Conservation (phyloP, 768 basidiomycete species). For the Hirschioporus abietinus region DNA sequence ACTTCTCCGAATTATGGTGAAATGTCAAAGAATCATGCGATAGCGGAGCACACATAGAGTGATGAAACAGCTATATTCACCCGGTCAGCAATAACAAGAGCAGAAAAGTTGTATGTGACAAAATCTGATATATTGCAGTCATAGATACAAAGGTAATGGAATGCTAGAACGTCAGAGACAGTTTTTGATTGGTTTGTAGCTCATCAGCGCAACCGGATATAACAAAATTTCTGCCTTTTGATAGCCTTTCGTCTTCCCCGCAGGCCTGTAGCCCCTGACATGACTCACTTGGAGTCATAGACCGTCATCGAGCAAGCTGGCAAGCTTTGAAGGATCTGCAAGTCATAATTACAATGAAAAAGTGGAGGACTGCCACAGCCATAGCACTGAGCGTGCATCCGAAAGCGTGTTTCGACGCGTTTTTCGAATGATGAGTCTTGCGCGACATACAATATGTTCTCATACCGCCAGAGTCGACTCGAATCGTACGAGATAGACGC, state of each 20-base stretch:
- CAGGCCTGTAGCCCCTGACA: neutral
- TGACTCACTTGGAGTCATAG: neutral
- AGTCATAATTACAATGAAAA: neutral
- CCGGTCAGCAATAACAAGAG: neutral
- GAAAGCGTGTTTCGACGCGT: neutral
- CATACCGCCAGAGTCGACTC: neutral
- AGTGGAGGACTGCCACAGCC: neutral
- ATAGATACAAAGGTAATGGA: neutral
- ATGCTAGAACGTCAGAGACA: neutral
- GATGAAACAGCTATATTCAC: neutral
- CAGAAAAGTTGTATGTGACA: neutral
- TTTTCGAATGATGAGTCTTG: neutral
- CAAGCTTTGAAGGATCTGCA: neutral
- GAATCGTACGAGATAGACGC: neutral
- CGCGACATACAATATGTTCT: slow-evolving; percentile 1
- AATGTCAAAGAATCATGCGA: neutral
- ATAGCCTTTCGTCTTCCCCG: neutral
- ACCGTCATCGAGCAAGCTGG: neutral
- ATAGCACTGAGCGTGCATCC: neutral
- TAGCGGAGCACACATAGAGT: neutral
- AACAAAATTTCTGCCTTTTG: neutral
- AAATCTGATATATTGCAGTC: neutral
- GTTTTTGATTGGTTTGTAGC: neutral
- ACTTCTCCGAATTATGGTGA: neutral
- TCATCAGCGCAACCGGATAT: neutral